A percentile compares a stretch with the other conserved stretches of the same genome.
phyloP scores from a whole-genome alignment of 345 rosid species.

The Syzygium aqueum region DNA sequence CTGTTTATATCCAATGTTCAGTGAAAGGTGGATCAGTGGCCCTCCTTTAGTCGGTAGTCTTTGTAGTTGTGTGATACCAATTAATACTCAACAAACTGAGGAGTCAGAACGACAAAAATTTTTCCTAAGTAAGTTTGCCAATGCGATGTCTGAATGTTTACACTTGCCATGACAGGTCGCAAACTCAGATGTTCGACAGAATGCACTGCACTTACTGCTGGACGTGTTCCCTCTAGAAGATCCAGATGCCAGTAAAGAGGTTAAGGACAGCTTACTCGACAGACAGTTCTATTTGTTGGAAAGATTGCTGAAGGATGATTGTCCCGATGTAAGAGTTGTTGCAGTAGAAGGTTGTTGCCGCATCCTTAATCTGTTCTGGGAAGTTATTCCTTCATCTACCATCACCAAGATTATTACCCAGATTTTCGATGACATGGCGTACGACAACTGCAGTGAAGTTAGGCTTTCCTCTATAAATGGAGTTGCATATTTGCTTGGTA shows the following conservation, averaged over 20 bases:
- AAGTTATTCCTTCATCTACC: conserved; percentile 70
- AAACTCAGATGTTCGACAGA: conserved; percentile 86
- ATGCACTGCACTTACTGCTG: conserved; percentile 79
- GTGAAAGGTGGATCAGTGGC: neutral
- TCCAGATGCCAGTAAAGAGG: conserved; percentile 88
- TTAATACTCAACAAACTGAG: neutral
- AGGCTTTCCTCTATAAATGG: conserved; percentile 83
- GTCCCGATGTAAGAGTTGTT: conserved; percentile 80
- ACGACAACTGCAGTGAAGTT: conserved; percentile 66
- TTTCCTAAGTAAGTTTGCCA: neutral
- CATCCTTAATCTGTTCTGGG: conserved; percentile 86
- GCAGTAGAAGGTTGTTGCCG: conserved; percentile 96
- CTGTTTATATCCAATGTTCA: neutral
- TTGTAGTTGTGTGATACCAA: neutral
- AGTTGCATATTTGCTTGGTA: conserved; percentile 73
- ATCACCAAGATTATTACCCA: conserved; percentile 68
- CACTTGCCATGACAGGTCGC: conserved; percentile 57
- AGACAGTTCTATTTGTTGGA: conserved; percentile 86
- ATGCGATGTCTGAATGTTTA: neutral
- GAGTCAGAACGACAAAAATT: neutral
- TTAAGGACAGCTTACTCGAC: conserved; percentile 65
- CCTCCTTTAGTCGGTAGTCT: neutral
- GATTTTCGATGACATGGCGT: conserved; percentile 59
- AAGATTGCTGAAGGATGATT: conserved; percentile 68
- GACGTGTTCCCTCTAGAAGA: conserved; percentile 91